Evolutionary conservation across 805 yeast genomes (phyloP).

Genomic region (Lachancea quebecensis): DNA sequence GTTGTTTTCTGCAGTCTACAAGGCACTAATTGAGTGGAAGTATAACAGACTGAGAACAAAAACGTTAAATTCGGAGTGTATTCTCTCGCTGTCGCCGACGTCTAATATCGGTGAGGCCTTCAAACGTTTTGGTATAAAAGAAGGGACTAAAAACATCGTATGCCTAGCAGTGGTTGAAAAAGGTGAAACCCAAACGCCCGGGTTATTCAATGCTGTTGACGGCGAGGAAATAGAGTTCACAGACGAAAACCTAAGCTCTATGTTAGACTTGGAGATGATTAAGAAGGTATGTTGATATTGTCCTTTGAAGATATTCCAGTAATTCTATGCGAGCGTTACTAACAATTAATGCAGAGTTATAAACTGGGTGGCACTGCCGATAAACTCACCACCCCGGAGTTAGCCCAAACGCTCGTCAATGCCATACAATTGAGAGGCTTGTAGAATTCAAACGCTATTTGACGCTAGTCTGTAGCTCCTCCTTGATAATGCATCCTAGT

Average conservation of each 20-base stretch:
- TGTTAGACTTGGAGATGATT: constrained; percentile 32
- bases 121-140: constrained; percentile 61
- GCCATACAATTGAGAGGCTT: constrained; percentile 44
- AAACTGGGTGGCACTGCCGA: constrained; percentile 21
- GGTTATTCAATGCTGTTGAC: constrained; percentile 19
- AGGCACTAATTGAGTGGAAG: constrained; percentile 47
- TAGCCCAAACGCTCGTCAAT: constrained; percentile 41
- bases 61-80: constrained; percentile 63
- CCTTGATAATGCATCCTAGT: constrained; percentile 69
- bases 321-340: neutral
- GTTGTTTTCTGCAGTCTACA: constrained; percentile 50
- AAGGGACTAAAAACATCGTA: constrained; percentile 39
- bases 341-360: constrained; percentile 19
- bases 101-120: constrained; percentile 65
- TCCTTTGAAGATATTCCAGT: neutral
- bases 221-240: constrained; percentile 33
- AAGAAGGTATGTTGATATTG: constrained; percentile 27
- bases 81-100: constrained; percentile 61
- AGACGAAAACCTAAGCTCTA: constrained; percentile 28
- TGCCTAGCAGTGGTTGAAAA: constrained; percentile 42
- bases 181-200: constrained; percentile 12
- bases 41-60: constrained; percentile 51
- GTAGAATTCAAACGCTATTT: neutral
- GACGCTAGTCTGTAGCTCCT: constrained; percentile 36
- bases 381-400: constrained; percentile 16